These are phyloP conservation scores for Pseudogymnoascus sp. DNA, from an alignment of 2,329 filamentous ascomycete genomes.

Conservation along the genomic window DNA sequence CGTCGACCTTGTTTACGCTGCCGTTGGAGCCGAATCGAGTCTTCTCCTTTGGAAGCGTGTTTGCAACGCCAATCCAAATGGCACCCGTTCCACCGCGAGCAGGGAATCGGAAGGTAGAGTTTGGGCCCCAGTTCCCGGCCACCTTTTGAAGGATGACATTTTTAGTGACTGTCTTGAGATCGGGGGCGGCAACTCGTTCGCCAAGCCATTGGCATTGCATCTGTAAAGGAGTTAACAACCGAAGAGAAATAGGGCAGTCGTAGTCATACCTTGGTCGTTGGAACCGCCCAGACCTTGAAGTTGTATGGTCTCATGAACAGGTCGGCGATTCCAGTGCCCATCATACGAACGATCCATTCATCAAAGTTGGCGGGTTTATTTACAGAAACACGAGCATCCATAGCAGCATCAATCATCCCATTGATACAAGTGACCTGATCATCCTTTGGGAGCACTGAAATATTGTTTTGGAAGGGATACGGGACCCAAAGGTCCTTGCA, in stretches of 20 bases:
- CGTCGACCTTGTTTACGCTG: constrained; percentile 78
- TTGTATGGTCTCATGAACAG: constrained; percentile 99
- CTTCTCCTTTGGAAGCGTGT: constrained; percentile 88
- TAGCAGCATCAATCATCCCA: constrained; percentile 87
- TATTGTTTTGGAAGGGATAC: constrained; percentile 99
- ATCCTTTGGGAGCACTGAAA: constrained; percentile 94
- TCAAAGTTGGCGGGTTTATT: constrained; percentile 96
- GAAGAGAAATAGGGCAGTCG: neutral
- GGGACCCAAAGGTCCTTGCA: constrained; percentile 96
- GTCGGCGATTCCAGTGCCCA: constrained; percentile 81
- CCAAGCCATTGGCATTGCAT: constrained; percentile 99
- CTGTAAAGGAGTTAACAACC: constrained; percentile 36
- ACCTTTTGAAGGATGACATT: constrained; percentile 96
- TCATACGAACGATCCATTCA: constrained; percentile 94
- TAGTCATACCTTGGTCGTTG: constrained; percentile 73
- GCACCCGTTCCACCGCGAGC: constrained; percentile 91
- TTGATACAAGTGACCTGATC: constrained; percentile 93
- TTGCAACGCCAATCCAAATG: constrained; percentile 96
- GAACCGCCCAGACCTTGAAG: constrained; percentile 99
- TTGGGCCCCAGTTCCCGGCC: constrained; percentile 95
- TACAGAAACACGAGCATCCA: constrained; percentile 77
- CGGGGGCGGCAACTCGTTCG: constrained; percentile 93
- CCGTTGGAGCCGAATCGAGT: constrained; percentile 81
- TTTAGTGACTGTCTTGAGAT: constrained; percentile 85
- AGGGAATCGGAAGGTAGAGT: constrained; percentile 97